phyloP scores from a whole-genome alignment of 192 early-diverging fungal species.

The Coemansia biformis region DNA sequence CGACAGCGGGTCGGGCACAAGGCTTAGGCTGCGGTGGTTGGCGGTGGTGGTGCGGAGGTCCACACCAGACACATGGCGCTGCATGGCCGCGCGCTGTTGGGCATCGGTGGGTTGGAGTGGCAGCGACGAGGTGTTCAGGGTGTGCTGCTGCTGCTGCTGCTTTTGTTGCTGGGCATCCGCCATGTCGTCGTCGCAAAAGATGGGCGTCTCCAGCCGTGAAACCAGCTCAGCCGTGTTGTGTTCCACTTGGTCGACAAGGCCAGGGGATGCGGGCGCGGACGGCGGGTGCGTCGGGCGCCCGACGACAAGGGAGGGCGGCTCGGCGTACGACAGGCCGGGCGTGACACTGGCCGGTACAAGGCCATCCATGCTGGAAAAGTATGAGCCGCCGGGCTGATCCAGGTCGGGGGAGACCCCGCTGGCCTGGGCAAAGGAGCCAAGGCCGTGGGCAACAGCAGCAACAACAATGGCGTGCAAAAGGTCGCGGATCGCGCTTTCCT shows the following conservation, averaged over 20 bases:
- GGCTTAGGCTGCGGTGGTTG: slow-evolving; percentile 5
- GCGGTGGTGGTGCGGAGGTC: slow-evolving; percentile 8
- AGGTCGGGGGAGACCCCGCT: slow-evolving; percentile 39
- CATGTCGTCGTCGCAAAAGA: slow-evolving; percentile 2
- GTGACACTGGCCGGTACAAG: slow-evolving; percentile 11
- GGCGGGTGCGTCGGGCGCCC: no score
- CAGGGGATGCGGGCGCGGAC: slow-evolving; percentile 2
- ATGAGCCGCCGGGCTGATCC: slow-evolving; percentile 30
- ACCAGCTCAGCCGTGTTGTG: slow-evolving; percentile 24
- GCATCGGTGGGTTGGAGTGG: slow-evolving; percentile 5
- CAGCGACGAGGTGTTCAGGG: slow-evolving; percentile 1
- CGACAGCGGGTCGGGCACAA: slow-evolving; percentile 19
- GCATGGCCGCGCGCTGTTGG: no score
- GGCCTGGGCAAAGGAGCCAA: slow-evolving; percentile 28
- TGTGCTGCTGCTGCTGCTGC: slow-evolving; percentile 3
- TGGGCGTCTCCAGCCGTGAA: slow-evolving; percentile 11
- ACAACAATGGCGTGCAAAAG: slow-evolving; percentile 31
- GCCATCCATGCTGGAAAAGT: slow-evolving; percentile 14
- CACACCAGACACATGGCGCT: slow-evolving; percentile 11
- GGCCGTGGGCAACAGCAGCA: slow-evolving; percentile 35
- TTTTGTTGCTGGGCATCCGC: no score
- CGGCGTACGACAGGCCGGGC: slow-evolving; percentile 18
- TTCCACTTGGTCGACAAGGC: slow-evolving; percentile 23
- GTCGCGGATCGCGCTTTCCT: slow-evolving; percentile 36
- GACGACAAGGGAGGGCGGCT: no score